These are phyloP conservation scores for Fusarium udum DNA, from an alignment of 2,329 filamentous ascomycete genomes.

Conservation along the genomic window DNA sequence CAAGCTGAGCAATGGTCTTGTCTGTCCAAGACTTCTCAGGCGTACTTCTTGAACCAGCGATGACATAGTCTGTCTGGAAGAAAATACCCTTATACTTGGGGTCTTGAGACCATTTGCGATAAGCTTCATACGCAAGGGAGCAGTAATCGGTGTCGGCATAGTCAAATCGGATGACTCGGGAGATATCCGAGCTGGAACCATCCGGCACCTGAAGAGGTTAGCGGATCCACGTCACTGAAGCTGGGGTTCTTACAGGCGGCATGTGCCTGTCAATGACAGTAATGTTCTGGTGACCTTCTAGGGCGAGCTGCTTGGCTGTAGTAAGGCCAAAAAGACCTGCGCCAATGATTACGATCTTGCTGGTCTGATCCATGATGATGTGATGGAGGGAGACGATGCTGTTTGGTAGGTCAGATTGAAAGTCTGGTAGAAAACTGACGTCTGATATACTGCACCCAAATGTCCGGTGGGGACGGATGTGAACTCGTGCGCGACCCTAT, in stretches of 20 bases:
- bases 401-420: not conserved
- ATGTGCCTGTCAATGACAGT: constrained; percentile 47
- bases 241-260: constrained; percentile 39
- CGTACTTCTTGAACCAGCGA: not conserved
- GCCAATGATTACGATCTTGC: constrained; percentile 42
- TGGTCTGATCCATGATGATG: constrained; percentile 23
- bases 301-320: constrained; percentile 41
- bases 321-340: constrained; percentile 46
- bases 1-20: constrained; percentile 23
- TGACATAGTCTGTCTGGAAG: constrained; percentile 9
- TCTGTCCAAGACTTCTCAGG: constrained; percentile 16
- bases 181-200: constrained; percentile 49
- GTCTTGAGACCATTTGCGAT: constrained; percentile 11
- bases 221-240: not conserved
- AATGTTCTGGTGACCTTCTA: constrained; percentile 47
- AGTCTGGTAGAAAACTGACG: not conserved
- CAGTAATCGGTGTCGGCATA: constrained; percentile 71
- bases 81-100: constrained; percentile 29
- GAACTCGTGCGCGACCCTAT: not conserved
- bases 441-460: not conserved
- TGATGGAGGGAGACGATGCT: not conserved
- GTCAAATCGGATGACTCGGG: constrained; percentile 57
- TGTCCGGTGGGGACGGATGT: constrained; percentile 2
- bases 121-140: constrained; percentile 55
- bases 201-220: constrained; percentile 39